Base-by-base conservation (phyloP, 225 moss, liverwort and hornwort species). In the Straminergon stramineum region DNA sequence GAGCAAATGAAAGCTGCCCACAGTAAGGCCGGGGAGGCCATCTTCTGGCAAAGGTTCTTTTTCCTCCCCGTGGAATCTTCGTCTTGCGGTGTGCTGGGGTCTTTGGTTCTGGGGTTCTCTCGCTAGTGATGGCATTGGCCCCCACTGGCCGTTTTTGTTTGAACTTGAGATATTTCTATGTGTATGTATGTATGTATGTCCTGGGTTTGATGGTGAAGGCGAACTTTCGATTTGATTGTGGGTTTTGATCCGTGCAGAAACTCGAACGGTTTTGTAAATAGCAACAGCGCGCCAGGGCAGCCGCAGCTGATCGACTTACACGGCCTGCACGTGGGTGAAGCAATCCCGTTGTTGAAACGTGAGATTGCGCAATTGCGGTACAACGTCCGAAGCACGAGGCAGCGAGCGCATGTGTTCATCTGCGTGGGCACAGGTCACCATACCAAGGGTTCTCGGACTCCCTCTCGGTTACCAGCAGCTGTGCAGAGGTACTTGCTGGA, bases 391-490 rank as follows among this genome's bases (percentile, higher is more conserved):
- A 89, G 84, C 90, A 91, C 89, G 3, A 79, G 93, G 90, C 93
- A 91, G 90, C 92, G 92, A 77, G 92, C 92, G 68, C 92, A 90
- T 24, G 90, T 95, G 34, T 95, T 89, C 83, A 92, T 95, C 64
- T 94, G 91, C 41, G 95, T 93, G 88, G 95, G 94, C 7, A 94
- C 95, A 43, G 93, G 95, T n/a, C 95, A 95, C 90, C 95, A 95
- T 39, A 94, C 94, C 7, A 94, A 94, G 89, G 95, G 95, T 35
- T 92, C 94, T 11, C 92, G 95, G 56, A 94, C 93, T 18, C 93
- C 94, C 1, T 95, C 95, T 9, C 88, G 94, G 61, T 89, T 95
- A 67, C 95, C 94, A 32, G 90, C 92, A 34, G 95, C 95, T 62
- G 93, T 95, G 87, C 94, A 95, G 90, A 92, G 93, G 89, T 94